Evolutionary conservation across 106 monocot genomes (phyloP), one percentile per base, ranked within the genome.

Genomic region (Acorus calamus): DNA sequence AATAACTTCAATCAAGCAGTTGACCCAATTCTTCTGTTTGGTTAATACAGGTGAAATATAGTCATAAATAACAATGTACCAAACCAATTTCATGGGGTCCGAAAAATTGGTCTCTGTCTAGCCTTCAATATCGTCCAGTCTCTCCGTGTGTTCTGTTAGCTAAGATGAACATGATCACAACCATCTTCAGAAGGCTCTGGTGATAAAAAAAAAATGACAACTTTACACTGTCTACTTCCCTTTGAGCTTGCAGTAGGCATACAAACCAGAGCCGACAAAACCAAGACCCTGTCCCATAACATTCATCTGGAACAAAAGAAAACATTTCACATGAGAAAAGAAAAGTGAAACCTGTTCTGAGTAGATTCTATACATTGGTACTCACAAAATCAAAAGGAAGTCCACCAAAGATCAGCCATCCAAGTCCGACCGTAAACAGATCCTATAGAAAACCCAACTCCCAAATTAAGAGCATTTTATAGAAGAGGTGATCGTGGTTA

Each of bases 311-410:
- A 68, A 53, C 50, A 42, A 46, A 44, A 12, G 67, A 8, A 14
- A 50, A 8, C 10, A 52, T n/a, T 5, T 14, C 7, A 7, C 4
- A 59, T 50, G 12, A 2, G 11, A 51, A 11, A 44, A 52, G 50
- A 50, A 8, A 10, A 48, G 12, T 12, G 3, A 50, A 49, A n/a
- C 49, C 3, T 7, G n/a, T 5, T 3, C 3, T 6, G 3, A 8
- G 4, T 61, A 28, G 9, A 44, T 61, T 44, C 44, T 47, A 44
- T 47, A 41, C 11, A 8, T 12, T 49, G 7, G 3, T 44, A 71
- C 83, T 74, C 14, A 96, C 96, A 76, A 83, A n/a, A 75, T 91
- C 91, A 68, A 96, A 96, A 62, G 91, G 87, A 55, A 96, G 85
- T 3, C 94, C 96, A 14, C 96, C 87, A 70, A 96, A 96, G 48